These are phyloP conservation scores for Populus tomentosa DNA, from an alignment of 441 rosid species.

Conservation along the genomic window DNA sequence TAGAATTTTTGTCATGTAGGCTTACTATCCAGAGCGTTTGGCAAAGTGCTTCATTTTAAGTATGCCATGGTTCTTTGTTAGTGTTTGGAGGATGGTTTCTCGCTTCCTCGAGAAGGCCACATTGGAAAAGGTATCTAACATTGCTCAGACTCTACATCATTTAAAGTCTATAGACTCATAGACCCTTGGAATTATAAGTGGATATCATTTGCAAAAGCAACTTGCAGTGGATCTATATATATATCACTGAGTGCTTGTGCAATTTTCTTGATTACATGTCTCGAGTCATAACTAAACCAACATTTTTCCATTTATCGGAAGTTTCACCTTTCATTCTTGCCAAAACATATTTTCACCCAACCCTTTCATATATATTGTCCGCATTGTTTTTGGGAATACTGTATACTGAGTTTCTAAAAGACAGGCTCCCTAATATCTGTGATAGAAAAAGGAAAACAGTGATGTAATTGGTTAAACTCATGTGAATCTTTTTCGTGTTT, in stretches of 20 bases:
- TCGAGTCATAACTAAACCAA: too few species aligned
- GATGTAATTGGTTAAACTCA: not conserved
- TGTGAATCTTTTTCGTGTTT: not conserved
- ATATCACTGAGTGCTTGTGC: not conserved
- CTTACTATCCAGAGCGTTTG: slow-evolving; percentile 90
- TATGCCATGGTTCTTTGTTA: slow-evolving; percentile 76
- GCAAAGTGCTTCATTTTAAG: slow-evolving; percentile 58
- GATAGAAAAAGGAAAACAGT: not conserved
- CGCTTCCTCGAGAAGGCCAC: slow-evolving; percentile 81
- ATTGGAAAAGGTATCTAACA: slow-evolving; percentile 55
- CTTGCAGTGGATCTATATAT: not conserved
- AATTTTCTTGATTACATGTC: not conserved
- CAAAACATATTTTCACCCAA: not conserved
- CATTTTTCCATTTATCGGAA: not conserved
- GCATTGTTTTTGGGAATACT: not conserved
- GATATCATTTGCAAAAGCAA: not conserved
- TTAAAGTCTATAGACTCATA: not conserved
- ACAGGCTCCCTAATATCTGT: not conserved
- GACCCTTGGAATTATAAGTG: not conserved
- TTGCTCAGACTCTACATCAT: not conserved
- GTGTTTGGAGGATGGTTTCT: slow-evolving; percentile 71
- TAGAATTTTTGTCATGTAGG: slow-evolving; percentile 31
- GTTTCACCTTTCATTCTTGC: not conserved
- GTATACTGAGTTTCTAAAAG: not conserved
- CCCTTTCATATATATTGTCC: too few species aligned